These are phyloP conservation scores for Zygoascus flipseniorum DNA, from an alignment of 805 yeast genomes.

Conservation along the genomic window DNA sequence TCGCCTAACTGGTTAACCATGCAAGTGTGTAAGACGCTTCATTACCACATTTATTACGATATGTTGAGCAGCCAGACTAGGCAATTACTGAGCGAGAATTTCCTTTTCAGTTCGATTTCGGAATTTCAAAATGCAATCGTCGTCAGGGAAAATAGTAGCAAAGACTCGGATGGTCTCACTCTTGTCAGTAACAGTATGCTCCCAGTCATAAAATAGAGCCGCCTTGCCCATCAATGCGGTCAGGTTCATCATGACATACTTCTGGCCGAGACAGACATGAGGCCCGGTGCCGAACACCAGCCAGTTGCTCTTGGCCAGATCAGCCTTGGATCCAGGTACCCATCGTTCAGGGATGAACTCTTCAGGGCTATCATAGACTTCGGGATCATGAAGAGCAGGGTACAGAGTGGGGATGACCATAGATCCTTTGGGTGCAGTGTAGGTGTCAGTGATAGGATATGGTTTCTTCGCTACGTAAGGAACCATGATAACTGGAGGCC, in stretches of 20 bases:
- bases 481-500: slow-evolving; percentile 98
- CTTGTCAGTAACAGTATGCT: slow-evolving; percentile 72
- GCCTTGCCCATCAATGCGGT: slow-evolving; percentile 89
- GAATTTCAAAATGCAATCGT: slow-evolving; percentile 79
- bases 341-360: slow-evolving; percentile 94
- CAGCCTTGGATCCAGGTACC: slow-evolving; percentile 64
- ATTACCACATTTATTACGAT: too few species aligned
- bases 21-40: too few species aligned
- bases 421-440: slow-evolving; percentile 93
- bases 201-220: slow-evolving; percentile 67
- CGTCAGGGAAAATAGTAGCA: slow-evolving; percentile 97
- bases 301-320: slow-evolving; percentile 81
- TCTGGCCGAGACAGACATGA: slow-evolving; percentile 92
- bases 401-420: slow-evolving; percentile 95
- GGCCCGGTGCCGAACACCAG: slow-evolving; percentile 96
- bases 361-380: slow-evolving; percentile 91
- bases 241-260: slow-evolving; percentile 83
- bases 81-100: slow-evolving; percentile 1
- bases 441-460: slow-evolving; percentile 74
- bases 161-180: slow-evolving; percentile 92
- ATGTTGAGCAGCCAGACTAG: too few species aligned
- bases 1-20: too few species aligned
- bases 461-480: slow-evolving; percentile 87
- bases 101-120: slow-evolving; percentile 7
- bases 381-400: slow-evolving; percentile 96